Evolutionary conservation across 73 alveolate species (phyloP), one percentile per base, ranked within the genome.

Genomic region (Loxodes magnus): DNA sequence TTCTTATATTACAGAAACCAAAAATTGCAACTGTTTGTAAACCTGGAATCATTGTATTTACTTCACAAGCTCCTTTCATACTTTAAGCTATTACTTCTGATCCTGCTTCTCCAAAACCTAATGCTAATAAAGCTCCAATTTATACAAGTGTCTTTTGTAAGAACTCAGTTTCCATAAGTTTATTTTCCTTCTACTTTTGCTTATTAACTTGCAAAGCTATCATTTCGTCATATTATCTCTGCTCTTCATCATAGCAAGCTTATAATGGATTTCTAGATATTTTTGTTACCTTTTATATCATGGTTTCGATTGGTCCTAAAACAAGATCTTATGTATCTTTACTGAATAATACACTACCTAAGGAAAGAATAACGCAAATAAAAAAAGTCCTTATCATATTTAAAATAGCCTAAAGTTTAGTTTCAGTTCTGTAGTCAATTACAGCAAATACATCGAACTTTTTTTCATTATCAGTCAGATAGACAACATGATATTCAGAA

Each of bases 61-160:
- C 97, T 38, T 71, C 89, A 22, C 67, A 75, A 29, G 67, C 66
- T 30, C 63, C 56, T 9, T 71, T 67, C 88, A 82, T 72, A 60
- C 78, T 82, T 42, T 64, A 58, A 42, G 70, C 81, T 7, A 82
- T 79, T 22, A 82, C 78, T 31, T 64, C 50, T 7, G 68, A 56
- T 9, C 77, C 77, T 7, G 77, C 77, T 54, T 64, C 24, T 22
- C 52, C 82, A 9, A 58, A 63, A 20, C 85, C 71, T 23, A 24
- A 31, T n/a, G 56, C 56, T 34, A 34, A 15, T n/a, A 23, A 7
- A 2, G 22, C 64, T 2, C 94, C 94, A 20, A 87, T 87, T 49
- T 91, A 88, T 39, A 94, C 77, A 49, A 94, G 92, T 27, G 99
- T 90, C 64, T 92, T 76, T 80, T 94, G 98, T 37, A 94, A 67